These are phyloP conservation scores for Daldinia childiae DNA, from an alignment of 495 filamentous ascomycete genomes.

Conservation along the genomic window DNA sequence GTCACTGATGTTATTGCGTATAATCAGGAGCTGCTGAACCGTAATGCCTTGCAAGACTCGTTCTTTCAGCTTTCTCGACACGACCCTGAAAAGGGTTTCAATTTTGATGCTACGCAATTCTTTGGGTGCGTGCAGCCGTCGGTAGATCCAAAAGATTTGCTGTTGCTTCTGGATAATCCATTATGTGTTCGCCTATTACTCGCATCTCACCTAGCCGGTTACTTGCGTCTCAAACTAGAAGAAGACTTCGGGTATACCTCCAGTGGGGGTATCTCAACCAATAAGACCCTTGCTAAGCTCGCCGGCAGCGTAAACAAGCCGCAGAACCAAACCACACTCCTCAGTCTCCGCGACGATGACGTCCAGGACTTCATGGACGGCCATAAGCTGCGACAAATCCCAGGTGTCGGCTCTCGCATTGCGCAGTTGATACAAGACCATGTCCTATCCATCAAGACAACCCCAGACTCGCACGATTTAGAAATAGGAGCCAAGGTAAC, in stretches of 20 bases:
- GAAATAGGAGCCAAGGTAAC: conserved; percentile 62
- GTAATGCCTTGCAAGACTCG: conserved; percentile 67
- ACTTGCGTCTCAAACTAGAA: conserved; percentile 77
- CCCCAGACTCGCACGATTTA: conserved; percentile 54
- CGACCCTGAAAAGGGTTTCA: conserved; percentile 83
- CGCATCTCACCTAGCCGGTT: conserved; percentile 76
- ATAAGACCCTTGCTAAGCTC: conserved; percentile 84
- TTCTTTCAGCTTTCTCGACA: conserved; percentile 81
- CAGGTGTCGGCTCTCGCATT: conserved; percentile 84
- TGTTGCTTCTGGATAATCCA: conserved; percentile 26
- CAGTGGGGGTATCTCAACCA: conserved; percentile 87
- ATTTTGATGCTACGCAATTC: conserved; percentile 73
- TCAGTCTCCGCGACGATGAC: conserved; percentile 66
- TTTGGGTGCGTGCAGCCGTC: conserved; percentile 46
- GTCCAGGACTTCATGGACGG: conserved; percentile 75
- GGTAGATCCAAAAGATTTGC: conserved; percentile 1
- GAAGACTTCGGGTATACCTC: conserved; percentile 83
- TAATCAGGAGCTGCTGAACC: conserved; percentile 77
- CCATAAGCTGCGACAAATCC: conserved; percentile 82
- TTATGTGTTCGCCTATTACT: conserved; percentile 67
- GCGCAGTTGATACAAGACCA: conserved; percentile 73
- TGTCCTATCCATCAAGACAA: conserved; percentile 59
- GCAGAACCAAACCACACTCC: conserved; percentile 81
- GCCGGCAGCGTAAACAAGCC: conserved; percentile 88
- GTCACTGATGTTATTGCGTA: conserved; percentile 86